phyloP scores from a whole-genome alignment of 2,329 filamentous ascomycete species.

The Neonectria punicea region DNA sequence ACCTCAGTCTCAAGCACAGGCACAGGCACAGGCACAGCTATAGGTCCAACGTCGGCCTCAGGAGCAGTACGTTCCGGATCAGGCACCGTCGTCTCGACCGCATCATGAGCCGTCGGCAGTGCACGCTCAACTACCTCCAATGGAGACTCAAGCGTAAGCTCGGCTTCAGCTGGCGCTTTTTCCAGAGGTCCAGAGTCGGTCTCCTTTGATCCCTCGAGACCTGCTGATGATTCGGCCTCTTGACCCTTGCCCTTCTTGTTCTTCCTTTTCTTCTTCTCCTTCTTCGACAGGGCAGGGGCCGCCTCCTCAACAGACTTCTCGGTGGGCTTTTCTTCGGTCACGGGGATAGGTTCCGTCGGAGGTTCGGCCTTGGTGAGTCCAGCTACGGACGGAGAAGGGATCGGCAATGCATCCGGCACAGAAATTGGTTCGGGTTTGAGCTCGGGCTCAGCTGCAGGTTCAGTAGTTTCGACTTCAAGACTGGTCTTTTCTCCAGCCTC shows the following conservation, averaged over 20 bases:
- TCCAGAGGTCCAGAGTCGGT: constrained; percentile 3
- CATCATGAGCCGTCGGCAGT: neutral
- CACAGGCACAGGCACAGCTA: neutral
- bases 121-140: neutral
- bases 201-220: constrained; percentile 2
- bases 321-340: constrained; percentile 1
- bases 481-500: constrained; percentile 28
- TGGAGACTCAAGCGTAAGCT: neutral
- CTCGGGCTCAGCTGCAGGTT: constrained; percentile 23
- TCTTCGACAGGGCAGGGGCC: constrained; percentile 24
- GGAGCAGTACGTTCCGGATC: neutral
- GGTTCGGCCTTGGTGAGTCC: constrained; percentile 9
- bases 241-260: constrained; percentile 23
- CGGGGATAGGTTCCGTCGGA: neutral
- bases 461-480: constrained; percentile 23
- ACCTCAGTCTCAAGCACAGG: neutral
- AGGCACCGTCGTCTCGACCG: constrained; percentile 2
- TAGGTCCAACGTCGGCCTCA: neutral
- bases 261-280: constrained; percentile 39
- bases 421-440: neutral
- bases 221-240: constrained; percentile 1
- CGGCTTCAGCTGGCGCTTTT: constrained; percentile 12
- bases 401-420: neutral
- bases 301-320: constrained; percentile 16
- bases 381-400: neutral